Percentiles rank a stretch among this genome's conserved stretches.
These are phyloP conservation scores for Rhynchospora pubera DNA, from an alignment of 176 grass and related monocot genomes.

Conservation along the genomic window DNA sequence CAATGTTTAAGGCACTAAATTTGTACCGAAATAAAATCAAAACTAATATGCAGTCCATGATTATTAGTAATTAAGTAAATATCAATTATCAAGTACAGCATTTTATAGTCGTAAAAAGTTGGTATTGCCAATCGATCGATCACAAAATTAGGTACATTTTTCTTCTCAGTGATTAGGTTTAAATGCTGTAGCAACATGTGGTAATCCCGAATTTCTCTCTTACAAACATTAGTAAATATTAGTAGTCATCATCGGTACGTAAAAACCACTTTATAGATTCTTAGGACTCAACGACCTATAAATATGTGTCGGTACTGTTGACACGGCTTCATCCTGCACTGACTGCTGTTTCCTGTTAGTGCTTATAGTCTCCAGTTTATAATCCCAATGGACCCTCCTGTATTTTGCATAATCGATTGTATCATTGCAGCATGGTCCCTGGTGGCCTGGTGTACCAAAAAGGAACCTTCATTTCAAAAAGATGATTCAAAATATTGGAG, in stretches of 20 bases:
- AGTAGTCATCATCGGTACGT: background rate
- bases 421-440: too few species aligned
- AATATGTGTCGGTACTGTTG: background rate
- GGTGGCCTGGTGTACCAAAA: too few species aligned
- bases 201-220: background rate
- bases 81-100: background rate
- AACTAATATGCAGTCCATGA: too few species aligned
- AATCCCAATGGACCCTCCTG: background rate
- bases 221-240: background rate
- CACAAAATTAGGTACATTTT: background rate
- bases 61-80: too few species aligned
- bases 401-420: background rate
- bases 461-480: too few species aligned
- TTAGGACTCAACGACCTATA: background rate
- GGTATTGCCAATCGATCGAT: background rate
- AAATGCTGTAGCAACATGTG: background rate
- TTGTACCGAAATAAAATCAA: too few species aligned
- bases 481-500: too few species aligned
- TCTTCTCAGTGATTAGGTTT: too few species aligned
- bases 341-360: background rate
- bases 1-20: too few species aligned
- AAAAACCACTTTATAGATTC: background rate
- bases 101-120: background rate
- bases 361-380: background rate
- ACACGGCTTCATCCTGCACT: background rate